A percentile compares a stretch with the other conserved stretches of the same genome.
Evolutionary conservation across 345 rosid species (phyloP).

Genomic region (Triadica sebifera): DNA sequence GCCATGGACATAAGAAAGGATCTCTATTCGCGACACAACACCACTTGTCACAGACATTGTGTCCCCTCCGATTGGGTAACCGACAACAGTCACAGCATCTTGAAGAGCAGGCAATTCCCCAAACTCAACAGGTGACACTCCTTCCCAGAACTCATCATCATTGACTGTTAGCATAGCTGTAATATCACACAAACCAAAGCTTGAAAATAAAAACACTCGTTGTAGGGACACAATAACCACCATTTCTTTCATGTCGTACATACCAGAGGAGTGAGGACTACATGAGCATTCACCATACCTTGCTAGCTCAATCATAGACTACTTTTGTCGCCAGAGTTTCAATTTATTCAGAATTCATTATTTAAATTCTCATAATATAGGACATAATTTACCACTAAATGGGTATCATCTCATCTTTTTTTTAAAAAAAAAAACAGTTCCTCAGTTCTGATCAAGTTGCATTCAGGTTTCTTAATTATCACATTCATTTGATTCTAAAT

Average conservation of each 20-base stretch:
- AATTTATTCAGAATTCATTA: too few species aligned
- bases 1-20: conserved; percentile 87
- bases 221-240: neutral
- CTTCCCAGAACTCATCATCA: conserved; percentile 96
- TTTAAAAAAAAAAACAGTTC: too few species aligned
- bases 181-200: conserved; percentile 11
- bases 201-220: conserved; percentile 10
- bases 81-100: conserved; percentile 97
- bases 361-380: too few species aligned
- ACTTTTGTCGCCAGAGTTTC: neutral
- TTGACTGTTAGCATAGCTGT: conserved; percentile 73
- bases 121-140: conserved; percentile 76
- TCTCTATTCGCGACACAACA: conserved; percentile 91
- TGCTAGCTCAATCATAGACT: neutral
- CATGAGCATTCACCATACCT: neutral
- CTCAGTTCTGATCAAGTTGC: neutral
- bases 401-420: too few species aligned
- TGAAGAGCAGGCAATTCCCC: conserved; percentile 93
- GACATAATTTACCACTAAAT: too few species aligned
- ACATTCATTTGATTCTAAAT: neutral
- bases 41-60: conserved; percentile 97
- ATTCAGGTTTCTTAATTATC: neutral
- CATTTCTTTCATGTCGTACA: neutral
- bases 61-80: conserved; percentile 96
- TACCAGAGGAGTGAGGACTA: neutral